These are phyloP conservation scores for Lophium mytilinum DNA, from an alignment of 495 filamentous ascomycete species.

Conservation along the genomic window DNA sequence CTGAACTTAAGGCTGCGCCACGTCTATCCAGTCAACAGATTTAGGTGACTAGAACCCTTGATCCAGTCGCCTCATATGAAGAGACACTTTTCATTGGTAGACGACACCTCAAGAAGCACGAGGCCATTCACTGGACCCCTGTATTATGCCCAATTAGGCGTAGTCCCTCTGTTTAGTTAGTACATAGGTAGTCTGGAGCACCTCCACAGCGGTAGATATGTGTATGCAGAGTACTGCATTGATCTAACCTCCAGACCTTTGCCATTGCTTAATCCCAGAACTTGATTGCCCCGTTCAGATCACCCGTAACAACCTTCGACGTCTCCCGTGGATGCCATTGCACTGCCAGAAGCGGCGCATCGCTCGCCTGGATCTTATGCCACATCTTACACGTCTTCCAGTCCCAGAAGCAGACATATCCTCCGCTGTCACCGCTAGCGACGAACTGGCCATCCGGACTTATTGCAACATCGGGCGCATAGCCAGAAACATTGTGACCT, in stretches of 20 bases:
- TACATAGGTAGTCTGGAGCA: no score
- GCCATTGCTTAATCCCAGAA: conserved; percentile 73
- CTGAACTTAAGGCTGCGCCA: not conserved
- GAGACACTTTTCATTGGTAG: no score
- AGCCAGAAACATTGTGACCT: conserved; percentile 91
- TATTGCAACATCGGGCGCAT: conserved; percentile 81
- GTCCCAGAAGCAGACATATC: conserved; percentile 94
- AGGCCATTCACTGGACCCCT: no score
- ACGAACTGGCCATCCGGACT: conserved; percentile 88
- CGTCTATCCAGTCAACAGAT: not conserved
- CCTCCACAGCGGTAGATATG: no score
- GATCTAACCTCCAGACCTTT: not conserved
- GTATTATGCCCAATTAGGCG: no score
- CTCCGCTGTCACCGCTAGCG: conserved; percentile 71
- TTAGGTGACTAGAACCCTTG: not conserved
- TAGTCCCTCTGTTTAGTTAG: no score
- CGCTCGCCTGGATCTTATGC: conserved; percentile 80
- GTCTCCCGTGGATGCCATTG: conserved; percentile 96
- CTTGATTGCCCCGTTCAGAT: conserved; percentile 78
- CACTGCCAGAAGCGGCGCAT: conserved; percentile 68
- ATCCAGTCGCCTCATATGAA: no score
- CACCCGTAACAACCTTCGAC: conserved; percentile 85
- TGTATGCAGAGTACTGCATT: no score
- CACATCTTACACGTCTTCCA: conserved; percentile 99
- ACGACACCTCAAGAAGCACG: no score